Base-by-base conservation (phyloP, 2,329 filamentous ascomycete species). In the Kalmusia sp. region DNA sequence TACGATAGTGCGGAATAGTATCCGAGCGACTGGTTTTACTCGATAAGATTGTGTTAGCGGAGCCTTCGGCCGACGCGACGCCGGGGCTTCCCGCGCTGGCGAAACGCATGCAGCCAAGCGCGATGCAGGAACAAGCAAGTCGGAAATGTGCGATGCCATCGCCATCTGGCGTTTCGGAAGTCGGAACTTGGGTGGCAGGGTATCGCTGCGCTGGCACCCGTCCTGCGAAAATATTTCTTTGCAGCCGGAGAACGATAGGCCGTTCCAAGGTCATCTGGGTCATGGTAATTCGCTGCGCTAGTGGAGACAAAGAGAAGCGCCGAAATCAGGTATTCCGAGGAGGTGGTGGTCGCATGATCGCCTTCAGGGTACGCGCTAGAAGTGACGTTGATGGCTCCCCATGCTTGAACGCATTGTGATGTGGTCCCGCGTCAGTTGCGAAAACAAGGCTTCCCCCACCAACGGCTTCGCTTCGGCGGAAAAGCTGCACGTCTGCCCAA, bases 401-500 rank as follows among this genome's bases (percentile, higher is more conserved):
- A 28, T 41, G 39, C 28, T 34, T 41, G 44, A 12, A 17, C n/a
- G 31, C 31, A 38, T 4, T 28, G 38, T 14, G 17, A 30, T 15
- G 27, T 7, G 21, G 21, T 15, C 25, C 17, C n/a, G 56, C 48
- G 41, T 35, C 8, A 3, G 17, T 37, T 25, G 34, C n/a, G n/a
- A n/a, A n/a, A n/a, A n/a, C n/a, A n/a, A n/a, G n/a, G n/a, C n/a
- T n/a, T n/a, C n/a, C n/a, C n/a, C n/a, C n/a, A n/a, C 35, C 49
- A 52, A 54, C 39, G 49, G 50, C 37, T 31, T 39, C 35, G 33
- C 40, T 44, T 43, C 39, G 40, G 21, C 28, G 28, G 6, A 31
- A 43, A 37, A 49, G 34, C 53, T 58, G 57, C 51, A 55, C 54
- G 55, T 47, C 35, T 64, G 63, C 61, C 62, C 64, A 61, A 68